phyloP scores from a whole-genome alignment of 805 yeast species.

The Ogataea pini region DNA sequence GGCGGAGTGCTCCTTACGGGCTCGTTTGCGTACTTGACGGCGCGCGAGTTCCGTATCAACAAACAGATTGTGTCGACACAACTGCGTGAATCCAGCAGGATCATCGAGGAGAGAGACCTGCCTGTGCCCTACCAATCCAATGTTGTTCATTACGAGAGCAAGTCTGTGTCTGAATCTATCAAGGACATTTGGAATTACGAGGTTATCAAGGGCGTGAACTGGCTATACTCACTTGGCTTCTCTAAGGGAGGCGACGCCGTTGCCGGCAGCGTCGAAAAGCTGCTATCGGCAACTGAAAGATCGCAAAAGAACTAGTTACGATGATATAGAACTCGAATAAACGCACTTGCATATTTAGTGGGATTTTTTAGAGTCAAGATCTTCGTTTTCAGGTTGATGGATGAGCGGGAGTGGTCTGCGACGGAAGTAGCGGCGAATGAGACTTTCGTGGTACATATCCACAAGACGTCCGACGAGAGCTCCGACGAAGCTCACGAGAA shows the following conservation, averaged over 20 bases:
- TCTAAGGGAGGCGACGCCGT: conserved; percentile 18
- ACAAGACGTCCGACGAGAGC: conserved; percentile 62
- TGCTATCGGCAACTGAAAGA: conserved; percentile 7
- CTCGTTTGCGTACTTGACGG: conserved; percentile 61
- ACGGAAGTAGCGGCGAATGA: conserved; percentile 52
- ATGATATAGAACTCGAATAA: conserved; percentile 5
- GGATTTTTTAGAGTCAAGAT: conserved; percentile 1
- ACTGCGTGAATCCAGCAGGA: conserved; percentile 48
- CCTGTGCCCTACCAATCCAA: conserved; percentile 46
- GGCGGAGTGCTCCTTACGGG: conserved; percentile 65
- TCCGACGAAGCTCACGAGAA: conserved; percentile 47
- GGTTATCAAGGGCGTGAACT: conserved; percentile 60
- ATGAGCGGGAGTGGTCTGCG: conserved; percentile 26
- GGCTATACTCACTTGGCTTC: conserved; percentile 49
- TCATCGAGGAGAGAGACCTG: conserved; percentile 55
- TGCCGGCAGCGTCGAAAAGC: conserved; percentile 17
- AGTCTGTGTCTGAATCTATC: conserved; percentile 57
- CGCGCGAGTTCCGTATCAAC: conserved; percentile 52
- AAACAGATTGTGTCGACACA: conserved; percentile 47
- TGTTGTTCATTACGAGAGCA: conserved; percentile 45
- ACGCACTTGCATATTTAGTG: conserved; percentile 1
- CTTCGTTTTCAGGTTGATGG: conserved; percentile 2
- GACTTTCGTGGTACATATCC: conserved; percentile 49
- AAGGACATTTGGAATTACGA: conserved; percentile 83
- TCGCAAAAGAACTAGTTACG: conserved; percentile 7